Evolutionary conservation across 805 yeast species (phyloP), one percentile per base, ranked within the genome.

Genomic region (Ogataea corticis): DNA sequence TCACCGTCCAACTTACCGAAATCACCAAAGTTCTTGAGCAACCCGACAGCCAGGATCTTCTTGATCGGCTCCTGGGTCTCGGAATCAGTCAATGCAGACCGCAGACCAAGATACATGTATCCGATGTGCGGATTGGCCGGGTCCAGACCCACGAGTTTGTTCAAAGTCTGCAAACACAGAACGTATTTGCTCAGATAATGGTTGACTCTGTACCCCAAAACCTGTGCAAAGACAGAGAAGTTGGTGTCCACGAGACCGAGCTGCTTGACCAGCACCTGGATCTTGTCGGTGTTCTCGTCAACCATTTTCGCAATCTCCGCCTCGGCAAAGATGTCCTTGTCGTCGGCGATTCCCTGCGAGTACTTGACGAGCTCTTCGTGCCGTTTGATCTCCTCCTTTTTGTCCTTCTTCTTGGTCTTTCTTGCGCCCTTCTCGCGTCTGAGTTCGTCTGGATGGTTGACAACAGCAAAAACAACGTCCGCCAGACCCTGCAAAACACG

Each of bases 401-500:
- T 83, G 38, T 72, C 71, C 55, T 79, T 79, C 58, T 79, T 82
- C 42, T 41, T 49, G 21, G 71, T 70, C 54, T 47, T 61, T 51
- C 58, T 67, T 45, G 55, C 23, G 17, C 44, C 49, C 9, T 47
- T 44, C 7, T 50, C 52, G 6, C 39, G 42, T 13, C 37, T 39
- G 41, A 61, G 57, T 29, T 58, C 52, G 5, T 48, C 50, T 4
- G 48, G 17, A 29, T 67, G 63, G 13, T 61, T 63, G 16, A 70
- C 45, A 12, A 56, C 42, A 29, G 73, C 76, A 41, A 84, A 68
- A 54, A 82, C 79, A 30, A 87, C 63, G 15, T 72, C 66, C 21
- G 83, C 66, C 29, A 89, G 77, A 1, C 94, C 95, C 36, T 69
- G 65, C 48, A 84, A 72, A 1, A 87, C 87, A 44, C 94, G 77